A percentile compares a stretch with the other conserved stretches of the same genome.
Evolutionary conservation across 75 land plant species (phyloP).

Genomic region (Adiantum capillusveneris): DNA sequence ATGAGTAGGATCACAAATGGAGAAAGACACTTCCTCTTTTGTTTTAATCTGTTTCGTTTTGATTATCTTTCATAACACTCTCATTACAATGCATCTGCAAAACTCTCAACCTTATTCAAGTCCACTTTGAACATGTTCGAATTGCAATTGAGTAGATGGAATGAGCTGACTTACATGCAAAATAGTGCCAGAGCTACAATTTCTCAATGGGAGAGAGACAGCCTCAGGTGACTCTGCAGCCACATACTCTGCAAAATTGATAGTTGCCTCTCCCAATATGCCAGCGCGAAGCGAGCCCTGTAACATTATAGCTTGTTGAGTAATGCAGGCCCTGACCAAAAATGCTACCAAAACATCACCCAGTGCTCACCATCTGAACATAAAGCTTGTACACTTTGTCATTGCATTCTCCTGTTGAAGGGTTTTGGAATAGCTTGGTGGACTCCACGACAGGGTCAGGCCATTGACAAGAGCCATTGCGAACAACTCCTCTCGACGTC

Average conservation of each 20-base stretch:
- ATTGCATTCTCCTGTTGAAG: conserved; percentile 42
- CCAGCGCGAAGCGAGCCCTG: conserved; percentile 71
- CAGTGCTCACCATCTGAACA: conserved; percentile 49
- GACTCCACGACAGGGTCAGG: conserved; percentile 64
- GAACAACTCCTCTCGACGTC: conserved; percentile 41
- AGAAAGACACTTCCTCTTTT: too few relatives aligned
- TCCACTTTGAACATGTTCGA: too few relatives aligned
- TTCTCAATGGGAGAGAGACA: conserved; percentile 53
- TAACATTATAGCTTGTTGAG: too few relatives aligned
- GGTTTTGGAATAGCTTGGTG: conserved; percentile 43
- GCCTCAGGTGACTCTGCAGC: conserved; percentile 34
- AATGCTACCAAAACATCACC: neutral
- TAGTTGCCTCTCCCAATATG: conserved; percentile 64
- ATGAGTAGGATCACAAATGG: too few relatives aligned
- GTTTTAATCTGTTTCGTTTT: too few relatives aligned
- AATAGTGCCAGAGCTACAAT: conserved; percentile 61
- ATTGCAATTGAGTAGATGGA: too few relatives aligned
- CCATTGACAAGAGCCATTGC: conserved; percentile 68
- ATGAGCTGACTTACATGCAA: conserved; percentile 43
- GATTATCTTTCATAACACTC: too few relatives aligned
- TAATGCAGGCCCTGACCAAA: too few relatives aligned
- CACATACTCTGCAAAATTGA: conserved; percentile 56
- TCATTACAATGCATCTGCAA: too few relatives aligned
- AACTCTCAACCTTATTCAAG: too few relatives aligned
- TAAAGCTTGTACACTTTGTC: conserved; percentile 59